phyloP scores from a whole-genome alignment of 176 grass and related monocot genomes.

The Zea mays region DNA sequence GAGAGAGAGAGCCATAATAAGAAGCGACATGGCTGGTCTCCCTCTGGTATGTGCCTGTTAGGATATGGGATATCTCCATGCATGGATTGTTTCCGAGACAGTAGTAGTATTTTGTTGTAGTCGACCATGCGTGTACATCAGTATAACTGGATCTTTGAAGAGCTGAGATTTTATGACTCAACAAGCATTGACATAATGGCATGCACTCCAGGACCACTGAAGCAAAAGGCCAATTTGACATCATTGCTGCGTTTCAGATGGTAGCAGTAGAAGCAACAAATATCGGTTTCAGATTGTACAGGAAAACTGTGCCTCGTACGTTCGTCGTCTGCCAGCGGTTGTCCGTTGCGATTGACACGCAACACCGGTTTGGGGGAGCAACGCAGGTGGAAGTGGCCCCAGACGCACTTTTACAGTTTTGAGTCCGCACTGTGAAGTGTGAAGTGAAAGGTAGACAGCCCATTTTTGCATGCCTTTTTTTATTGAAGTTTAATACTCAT shows the following conservation, averaged over 20 bases:
- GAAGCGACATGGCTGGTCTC: slow-evolving; percentile 14
- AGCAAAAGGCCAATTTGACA: background rate
- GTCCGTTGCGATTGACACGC: slow-evolving; percentile 34
- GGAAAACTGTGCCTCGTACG: background rate
- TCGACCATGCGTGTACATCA: background rate
- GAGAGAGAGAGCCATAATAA: background rate
- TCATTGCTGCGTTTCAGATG: background rate
- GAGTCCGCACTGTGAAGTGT: slow-evolving; percentile 19
- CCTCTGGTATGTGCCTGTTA: background rate
- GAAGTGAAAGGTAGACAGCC: slow-evolving; percentile 32
- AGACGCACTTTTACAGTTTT: background rate
- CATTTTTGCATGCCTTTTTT: too few species aligned
- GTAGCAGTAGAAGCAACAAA: too few species aligned
- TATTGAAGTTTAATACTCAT: too few species aligned
- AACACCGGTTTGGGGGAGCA: slow-evolving; percentile 17
- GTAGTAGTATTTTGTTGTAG: background rate
- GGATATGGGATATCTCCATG: background rate
- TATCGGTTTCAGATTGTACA: background rate
- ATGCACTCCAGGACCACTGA: background rate
- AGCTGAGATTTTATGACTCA: too few species aligned
- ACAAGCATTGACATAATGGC: background rate
- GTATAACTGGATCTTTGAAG: too few species aligned
- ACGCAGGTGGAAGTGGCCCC: background rate
- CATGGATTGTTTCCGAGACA: background rate
- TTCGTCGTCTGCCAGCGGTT: slow-evolving; percentile 3